phyloP scores from a whole-genome alignment of 352 stramenopile species.

The Globisporangium nagaii region DNA sequence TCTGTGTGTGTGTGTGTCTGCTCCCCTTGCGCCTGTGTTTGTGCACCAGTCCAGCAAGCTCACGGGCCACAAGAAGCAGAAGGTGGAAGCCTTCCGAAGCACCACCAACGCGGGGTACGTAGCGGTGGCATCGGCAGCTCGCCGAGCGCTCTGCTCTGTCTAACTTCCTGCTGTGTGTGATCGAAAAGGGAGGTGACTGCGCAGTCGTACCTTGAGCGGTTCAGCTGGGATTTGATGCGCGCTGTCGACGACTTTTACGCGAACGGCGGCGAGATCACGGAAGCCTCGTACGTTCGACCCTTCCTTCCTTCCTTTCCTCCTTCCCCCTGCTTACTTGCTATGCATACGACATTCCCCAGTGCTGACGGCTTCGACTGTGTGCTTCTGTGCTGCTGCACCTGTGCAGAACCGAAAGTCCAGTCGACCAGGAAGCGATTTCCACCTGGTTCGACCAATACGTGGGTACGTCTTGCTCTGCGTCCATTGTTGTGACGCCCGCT shows the following conservation, averaged over 20 bases:
- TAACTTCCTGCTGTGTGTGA: neutral
- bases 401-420: neutral
- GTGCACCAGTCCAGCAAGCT: constrained; percentile 45
- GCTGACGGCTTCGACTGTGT: neutral
- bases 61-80: constrained; percentile 63
- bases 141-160: too few species aligned
- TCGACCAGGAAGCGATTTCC: constrained; percentile 28
- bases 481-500: neutral
- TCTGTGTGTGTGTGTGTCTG: neutral
- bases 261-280: constrained; percentile 36
- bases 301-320: constrained; percentile 16
- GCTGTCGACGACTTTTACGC: constrained; percentile 78
- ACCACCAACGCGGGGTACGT: constrained; percentile 70
- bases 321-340: constrained; percentile 3
- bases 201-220: constrained; percentile 69
- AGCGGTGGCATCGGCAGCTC: too few species aligned
- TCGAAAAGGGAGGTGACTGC: constrained; percentile 50
- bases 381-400: neutral
- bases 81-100: constrained; percentile 64
- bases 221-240: constrained; percentile 76
- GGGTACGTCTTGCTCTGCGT: constrained; percentile 16
- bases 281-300: constrained; percentile 2
- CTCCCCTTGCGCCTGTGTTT: too few species aligned
- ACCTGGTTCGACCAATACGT: constrained; percentile 68
- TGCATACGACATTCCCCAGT: neutral